phyloP scores from a whole-genome alignment of 23 red algal genomes.

The Gracilariopsis chorda region DNA sequence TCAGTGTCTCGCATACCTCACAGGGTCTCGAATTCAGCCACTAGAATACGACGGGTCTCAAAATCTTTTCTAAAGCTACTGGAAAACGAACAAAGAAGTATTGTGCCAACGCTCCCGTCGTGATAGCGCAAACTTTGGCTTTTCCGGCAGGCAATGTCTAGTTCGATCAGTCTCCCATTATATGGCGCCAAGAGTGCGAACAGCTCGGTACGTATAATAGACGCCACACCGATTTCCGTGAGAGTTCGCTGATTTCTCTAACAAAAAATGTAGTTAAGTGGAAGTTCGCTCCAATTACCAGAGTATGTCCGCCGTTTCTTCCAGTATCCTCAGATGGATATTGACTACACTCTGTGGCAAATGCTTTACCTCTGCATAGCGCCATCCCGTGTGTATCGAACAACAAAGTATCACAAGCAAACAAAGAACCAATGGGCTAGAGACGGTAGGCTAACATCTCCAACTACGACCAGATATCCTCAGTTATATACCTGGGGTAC shows the following conservation, averaged over 20 bases:
- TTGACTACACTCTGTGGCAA: conserved; percentile 97
- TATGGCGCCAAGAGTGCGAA: conserved; percentile 7
- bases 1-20: no score
- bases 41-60: no score
- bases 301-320: conserved; percentile 83
- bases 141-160: neutral
- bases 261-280: neutral
- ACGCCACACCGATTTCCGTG: neutral
- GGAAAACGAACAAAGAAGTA: no score
- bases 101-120: no score
- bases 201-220: neutral
- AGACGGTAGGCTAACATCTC: conserved; percentile 87
- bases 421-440: conserved; percentile 99
- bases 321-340: conserved; percentile 85
- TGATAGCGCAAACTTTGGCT: no score
- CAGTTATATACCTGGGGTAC: neutral
- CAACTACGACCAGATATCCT: no score
- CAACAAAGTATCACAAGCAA: conserved; percentile 92
- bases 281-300: conserved; percentile 61
- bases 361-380: conserved; percentile 81
- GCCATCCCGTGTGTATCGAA: conserved; percentile 91
- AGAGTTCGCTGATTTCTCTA: neutral
- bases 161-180: conserved; percentile 13
- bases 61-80: no score
- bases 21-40: no score